Base-by-base conservation (phyloP, 331 rosid species). In the Acacia pycnantha region DNA sequence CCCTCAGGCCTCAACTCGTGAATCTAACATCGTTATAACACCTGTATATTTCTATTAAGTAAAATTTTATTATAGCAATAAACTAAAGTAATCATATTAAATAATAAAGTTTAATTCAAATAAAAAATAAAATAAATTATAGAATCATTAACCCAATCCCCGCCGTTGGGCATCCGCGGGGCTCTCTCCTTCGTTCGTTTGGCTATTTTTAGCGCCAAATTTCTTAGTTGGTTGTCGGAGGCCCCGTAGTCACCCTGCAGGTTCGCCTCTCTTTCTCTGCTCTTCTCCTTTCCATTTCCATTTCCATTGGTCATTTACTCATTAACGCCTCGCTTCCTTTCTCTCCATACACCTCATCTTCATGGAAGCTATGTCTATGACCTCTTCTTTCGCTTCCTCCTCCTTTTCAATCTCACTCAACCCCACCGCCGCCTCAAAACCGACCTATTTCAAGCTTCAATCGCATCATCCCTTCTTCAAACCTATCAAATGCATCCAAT, bases 341-440 rank as follows among this genome's bases (percentile, higher is more conserved):
- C 4, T 11, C 61, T 71, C 15, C 21, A 12, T 69, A 11, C 41
- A 22, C 46, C 41, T 37, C 53, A 12, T 48, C 21, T 79, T 37
- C 62, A 64, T 92, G 89, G 89, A 92, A 8, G 77, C 93, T 85
- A 90, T 91, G 92, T 82, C 88, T 4, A 7, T 86, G 5, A 73
- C 72, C 27, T 14, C 82, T 27, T 37, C 84, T 21, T 73, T 85
- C 5, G 65, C 88, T 6, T 46, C 90, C 6, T 82, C 88, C 11
- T 37, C 81, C 61, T 85, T 91, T 37, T 76, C 94, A 35, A n/a
- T 82, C 44, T 48, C 84, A 7, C 70, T 22, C 7, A 88, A 84
- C 47, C 84, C 85, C 1, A 80, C 47, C n/a, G 12, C 84, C 11
- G 67, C 47, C 21, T 22, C 65, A 24, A 70, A 81, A 0, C 24